Base-by-base conservation (phyloP, 352 stramenopile genomes). In the Phytophthora ohioensis region DNA sequence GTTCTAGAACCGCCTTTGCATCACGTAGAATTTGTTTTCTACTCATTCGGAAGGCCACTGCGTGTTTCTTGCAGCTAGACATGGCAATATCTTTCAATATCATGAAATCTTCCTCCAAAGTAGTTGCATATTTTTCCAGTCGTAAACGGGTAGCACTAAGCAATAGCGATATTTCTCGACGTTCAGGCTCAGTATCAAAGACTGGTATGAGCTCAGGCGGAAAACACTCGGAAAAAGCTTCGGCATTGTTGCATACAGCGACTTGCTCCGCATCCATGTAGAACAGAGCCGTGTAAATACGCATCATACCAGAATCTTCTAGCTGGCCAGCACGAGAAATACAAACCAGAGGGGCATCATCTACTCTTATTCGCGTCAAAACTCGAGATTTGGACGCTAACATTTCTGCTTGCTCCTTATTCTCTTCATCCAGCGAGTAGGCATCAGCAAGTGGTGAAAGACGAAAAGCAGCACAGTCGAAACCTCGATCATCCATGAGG, bases 401-500 rank as follows among this genome's bases (percentile, higher is more conserved):
- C 9, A 52, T 57, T 3, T 73, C 55, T 10, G 8, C 10, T 3
- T 47, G 32, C 39, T 67, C 41, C 5, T 56, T 48, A 7, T 66
- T 47, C 35, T 57, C 21, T 49, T 46, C 56, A 39, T 12, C n/a
- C 9, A 42, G 11, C 15, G 34, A 7, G n/a, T 60, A 57, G 2
- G 38, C 48, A 2, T 78, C 53, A 55, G 41, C 17, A 2, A 81
- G 30, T 1, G 32, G 5, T 35, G 78, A 69, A 9, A 93, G 62
- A 13, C 47, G 66, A 42, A 97, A 41, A 5, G 67, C 39, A 5
- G 85, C 83, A 71, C 96, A 99, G 72, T 98, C 90, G 64, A 98
- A 95, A 4, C 90, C 82, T 69, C 97, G 98, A 21, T 90, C 73
- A 0, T 69, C 8, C 71, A 97, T 93, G 2, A 98, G 64, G 55